Percentiles rank a stretch among this genome's conserved stretches.
phyloP scores from a whole-genome alignment of 768 basidiomycete genomes.

The Boletus patriciae region DNA sequence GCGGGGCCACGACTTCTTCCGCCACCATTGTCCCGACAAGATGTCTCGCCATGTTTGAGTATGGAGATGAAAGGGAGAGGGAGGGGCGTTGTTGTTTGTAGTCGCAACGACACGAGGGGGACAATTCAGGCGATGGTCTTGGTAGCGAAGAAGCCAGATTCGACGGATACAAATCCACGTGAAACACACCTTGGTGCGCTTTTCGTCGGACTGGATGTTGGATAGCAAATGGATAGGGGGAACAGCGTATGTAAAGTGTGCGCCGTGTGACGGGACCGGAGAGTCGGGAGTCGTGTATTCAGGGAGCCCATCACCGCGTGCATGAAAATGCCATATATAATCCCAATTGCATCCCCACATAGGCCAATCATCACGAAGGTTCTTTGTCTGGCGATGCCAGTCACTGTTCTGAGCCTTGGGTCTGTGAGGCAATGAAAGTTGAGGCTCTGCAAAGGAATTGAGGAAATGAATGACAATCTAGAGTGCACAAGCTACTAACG shows the following conservation, averaged over 20 bases:
- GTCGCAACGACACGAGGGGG: background rate
- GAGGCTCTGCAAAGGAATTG: background rate
- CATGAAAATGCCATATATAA: background rate
- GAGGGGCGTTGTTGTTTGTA: background rate
- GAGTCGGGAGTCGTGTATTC: background rate
- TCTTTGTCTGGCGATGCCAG: background rate
- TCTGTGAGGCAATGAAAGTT: background rate
- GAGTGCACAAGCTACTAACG: background rate
- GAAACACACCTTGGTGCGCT: background rate
- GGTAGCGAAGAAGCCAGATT: background rate
- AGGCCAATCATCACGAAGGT: background rate
- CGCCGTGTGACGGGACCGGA: background rate
- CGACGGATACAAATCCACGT: background rate
- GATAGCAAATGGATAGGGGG: background rate
- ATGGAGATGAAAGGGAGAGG: background rate
- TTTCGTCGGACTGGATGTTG: background rate
- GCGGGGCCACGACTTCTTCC: background rate
- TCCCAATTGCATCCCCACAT: background rate
- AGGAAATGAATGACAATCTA: no score
- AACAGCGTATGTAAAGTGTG: background rate
- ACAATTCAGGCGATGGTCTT: background rate
- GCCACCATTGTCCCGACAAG: background rate
- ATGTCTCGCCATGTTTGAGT: background rate
- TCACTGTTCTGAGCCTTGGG: background rate
- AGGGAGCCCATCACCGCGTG: background rate